phyloP scores from a whole-genome alignment of 1,284 basidiomycete genomes.

The Blastosporella zonata region DNA sequence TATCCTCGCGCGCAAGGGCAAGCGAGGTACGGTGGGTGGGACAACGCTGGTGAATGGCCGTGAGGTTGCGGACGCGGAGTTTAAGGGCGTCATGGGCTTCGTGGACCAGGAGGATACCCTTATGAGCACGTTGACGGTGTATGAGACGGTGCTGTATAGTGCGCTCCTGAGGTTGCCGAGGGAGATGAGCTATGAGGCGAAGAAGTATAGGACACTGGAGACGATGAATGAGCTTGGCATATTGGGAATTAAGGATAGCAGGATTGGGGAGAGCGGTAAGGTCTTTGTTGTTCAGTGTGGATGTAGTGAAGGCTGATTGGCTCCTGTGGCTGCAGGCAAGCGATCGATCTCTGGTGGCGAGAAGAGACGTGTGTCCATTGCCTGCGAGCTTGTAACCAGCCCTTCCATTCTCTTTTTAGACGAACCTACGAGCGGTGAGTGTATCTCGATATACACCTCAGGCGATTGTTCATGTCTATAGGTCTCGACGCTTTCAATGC shows the following conservation, averaged over 20 bases:
- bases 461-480: conserved; percentile 25
- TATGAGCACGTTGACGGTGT: conserved; percentile 95
- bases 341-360: conserved; percentile 94
- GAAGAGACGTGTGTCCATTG: conserved; percentile 93
- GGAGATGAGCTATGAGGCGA: conserved; percentile 93
- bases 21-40: conserved; percentile 77
- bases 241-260: conserved; percentile 82
- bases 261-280: conserved; percentile 84
- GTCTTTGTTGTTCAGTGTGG: conserved; percentile 4
- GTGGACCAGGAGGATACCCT: conserved; percentile 98
- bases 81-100: conserved; percentile 86
- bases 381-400: conserved; percentile 97
- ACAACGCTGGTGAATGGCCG: conserved; percentile 86
- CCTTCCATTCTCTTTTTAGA: conserved; percentile 95
- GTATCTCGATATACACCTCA: not conserved
- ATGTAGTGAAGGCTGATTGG: not conserved
- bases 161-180: conserved; percentile 87
- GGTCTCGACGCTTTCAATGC: conserved; percentile 96
- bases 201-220: conserved; percentile 91
- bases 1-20: conserved; percentile 88
- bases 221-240: conserved; percentile 97
- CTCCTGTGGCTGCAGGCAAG: conserved; percentile 43
- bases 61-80: conserved; percentile 71
- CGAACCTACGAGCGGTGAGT: conserved; percentile 90
- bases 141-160: conserved; percentile 94